Evolutionary conservation across 352 stramenopile species (phyloP).

Genomic region (Phytopythium montanum): DNA sequence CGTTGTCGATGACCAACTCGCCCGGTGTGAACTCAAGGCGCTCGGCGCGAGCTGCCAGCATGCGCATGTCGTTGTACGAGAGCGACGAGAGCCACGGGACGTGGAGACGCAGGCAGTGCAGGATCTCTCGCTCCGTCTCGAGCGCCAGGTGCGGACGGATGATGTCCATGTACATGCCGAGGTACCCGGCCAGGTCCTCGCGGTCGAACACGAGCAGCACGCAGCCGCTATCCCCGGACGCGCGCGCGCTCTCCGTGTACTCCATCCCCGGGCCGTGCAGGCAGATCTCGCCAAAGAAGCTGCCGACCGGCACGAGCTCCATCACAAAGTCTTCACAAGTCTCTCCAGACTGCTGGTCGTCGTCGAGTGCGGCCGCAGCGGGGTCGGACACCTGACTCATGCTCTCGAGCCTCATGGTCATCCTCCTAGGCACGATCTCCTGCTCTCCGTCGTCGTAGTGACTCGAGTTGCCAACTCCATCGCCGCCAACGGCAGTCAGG

Average conservation of each 20-base stretch:
- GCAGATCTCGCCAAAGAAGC: conserved; percentile 64
- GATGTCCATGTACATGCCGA: conserved; percentile 66
- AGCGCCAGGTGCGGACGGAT: conserved; percentile 53
- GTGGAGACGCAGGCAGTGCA: conserved; percentile 33
- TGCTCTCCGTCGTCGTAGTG: neutral
- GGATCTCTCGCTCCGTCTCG: conserved; percentile 45
- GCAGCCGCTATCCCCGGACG: conserved; percentile 15
- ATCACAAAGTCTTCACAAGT: neutral
- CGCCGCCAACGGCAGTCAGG: neutral
- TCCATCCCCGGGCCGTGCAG: conserved; percentile 27
- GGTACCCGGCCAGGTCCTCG: conserved; percentile 55
- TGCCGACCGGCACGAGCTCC: conserved; percentile 35
- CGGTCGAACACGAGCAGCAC: conserved; percentile 45
- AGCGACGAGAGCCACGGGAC: conserved; percentile 39
- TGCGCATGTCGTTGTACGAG: conserved; percentile 52
- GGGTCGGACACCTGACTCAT: neutral
- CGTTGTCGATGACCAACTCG: conserved; percentile 42
- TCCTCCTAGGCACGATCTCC: neutral
- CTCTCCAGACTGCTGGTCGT: neutral
- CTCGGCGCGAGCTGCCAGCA: conserved; percentile 42
- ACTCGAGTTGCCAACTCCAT: neutral
- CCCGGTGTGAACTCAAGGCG: conserved; percentile 32
- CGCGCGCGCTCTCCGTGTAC: conserved; percentile 49
- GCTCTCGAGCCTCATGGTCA: conserved; percentile 1
- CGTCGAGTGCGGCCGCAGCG: neutral